Base-by-base conservation (phyloP, 805 yeast genomes). In the Lipomyces sp. region DNA sequence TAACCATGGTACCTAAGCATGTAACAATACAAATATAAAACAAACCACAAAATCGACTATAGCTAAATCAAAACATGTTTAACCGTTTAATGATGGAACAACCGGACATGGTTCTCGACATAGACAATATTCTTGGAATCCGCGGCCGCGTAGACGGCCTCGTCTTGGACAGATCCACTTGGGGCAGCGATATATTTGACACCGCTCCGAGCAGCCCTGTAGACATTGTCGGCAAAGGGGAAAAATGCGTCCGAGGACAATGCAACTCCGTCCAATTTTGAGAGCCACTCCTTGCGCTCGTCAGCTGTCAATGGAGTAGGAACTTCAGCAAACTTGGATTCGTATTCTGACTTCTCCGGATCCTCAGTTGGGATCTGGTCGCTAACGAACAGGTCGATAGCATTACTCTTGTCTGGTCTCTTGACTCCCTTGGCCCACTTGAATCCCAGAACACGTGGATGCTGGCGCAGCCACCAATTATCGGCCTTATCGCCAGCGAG, bases 401-500 rank as follows among this genome's bases (percentile, higher is more conserved):
- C 99, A 78, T 95, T 95, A 60, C 97, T 90, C 86, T 95, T 95
- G 79, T 95, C 99, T 71, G 98, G 98, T 83, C 97, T 91, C 86
- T 95, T 95, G 73, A 90, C 90, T 77, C 98, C 98, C 83, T 92
- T 92, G 71, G 97, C 96, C 98, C 98, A 95, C 82, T 94, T 86
- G 86, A 95, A 90, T 32, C 82, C 95, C 67, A 95, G 82, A 7
- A 95, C 98, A 78, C 83, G 87, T 73, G 98, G 98, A 81, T 95
- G 99, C 81, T 95, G 98, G 84, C 99, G 90, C 77, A 95, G 86
- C 99, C 99, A 95, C 98, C 98, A 95, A 86, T 93, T 93, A 80
- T 95, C 98, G 72, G 98, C 97, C 85, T 95, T 95, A 77, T 95
- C 99, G 79, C 99, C 99, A 61, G 99, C 99, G 74, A 95, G 86